Base-by-base conservation (phyloP, 306 rosid species). In the Vigna mungo region DNA sequence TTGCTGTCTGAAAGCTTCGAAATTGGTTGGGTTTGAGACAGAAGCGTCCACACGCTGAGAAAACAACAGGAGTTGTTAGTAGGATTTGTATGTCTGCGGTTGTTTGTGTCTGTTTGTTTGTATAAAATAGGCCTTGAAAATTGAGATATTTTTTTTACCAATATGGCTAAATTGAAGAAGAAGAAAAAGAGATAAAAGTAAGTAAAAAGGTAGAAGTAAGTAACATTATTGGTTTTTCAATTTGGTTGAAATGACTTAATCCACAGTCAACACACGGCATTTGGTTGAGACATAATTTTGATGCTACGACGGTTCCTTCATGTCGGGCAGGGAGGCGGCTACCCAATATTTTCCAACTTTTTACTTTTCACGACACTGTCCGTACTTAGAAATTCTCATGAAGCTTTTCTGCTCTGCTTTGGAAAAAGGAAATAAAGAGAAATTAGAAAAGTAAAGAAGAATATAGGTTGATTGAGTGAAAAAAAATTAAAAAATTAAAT, bases 181-280 rank as follows among this genome's bases (percentile, higher is more conserved):
- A 44, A 67, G 2, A 47, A 17, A 36, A 25, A 4, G 2, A 30
- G 34, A 30, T 25, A 3, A 30, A 30, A 30, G 34, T 30, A 30
- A 30, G 0, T 6, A 9, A 37, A 0, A 9, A 16, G 7, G 12
- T 1, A 8, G 1, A 36, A 63, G 14, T 44, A 65, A 30, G 18
- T 21, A 20, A 39, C 44, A 39, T 18, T 39, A 11, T 12, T 21
- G 37, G 74, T 25, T 68, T 20, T 27, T 68, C 16, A 25, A 68
- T 0, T 68, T 23, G 4, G 59, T 9, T 68, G 59, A 47, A 1
- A 27, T 7, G 55, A 27, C 44, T 14, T 16, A 13, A 25, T 47
- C 16, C 43, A 15, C 41, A 48, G 59, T 48, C 74, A 23, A 4
- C 25, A 47, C 74, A 68, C 74, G 74, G 74, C 59, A 68, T 68